phyloP scores from a whole-genome alignment of 2,329 filamentous ascomycete genomes.

The Claviceps lovelessii region DNA sequence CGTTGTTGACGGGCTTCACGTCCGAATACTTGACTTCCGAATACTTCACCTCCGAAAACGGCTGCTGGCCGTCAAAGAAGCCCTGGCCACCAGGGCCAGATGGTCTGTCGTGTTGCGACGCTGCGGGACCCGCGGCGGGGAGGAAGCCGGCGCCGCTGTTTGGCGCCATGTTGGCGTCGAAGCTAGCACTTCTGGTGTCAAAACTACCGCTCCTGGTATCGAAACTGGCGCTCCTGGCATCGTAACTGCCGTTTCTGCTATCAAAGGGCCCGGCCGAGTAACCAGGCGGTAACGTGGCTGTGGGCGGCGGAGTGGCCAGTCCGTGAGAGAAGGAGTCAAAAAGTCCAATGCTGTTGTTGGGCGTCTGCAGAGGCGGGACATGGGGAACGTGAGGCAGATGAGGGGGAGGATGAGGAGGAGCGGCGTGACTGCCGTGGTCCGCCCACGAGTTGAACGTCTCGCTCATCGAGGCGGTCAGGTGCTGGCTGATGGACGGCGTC shows the following conservation, averaged over 20 bases:
- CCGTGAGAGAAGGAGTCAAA: conserved; percentile 38
- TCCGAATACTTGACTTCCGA: conserved; percentile 22
- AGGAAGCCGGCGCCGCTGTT: conserved; percentile 19
- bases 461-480: conserved; percentile 40
- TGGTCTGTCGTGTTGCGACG: conserved; percentile 12
- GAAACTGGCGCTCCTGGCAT: conserved; percentile 12
- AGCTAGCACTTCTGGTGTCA: conserved; percentile 19
- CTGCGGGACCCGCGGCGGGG: conserved; percentile 14
- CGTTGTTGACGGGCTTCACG: conserved; percentile 20
- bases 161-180: conserved; percentile 24
- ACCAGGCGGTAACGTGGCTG: conserved; percentile 33
- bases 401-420: conserved; percentile 1
- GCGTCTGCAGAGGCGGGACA: conserved; percentile 19
- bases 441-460: conserved; percentile 43
- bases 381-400: conserved; percentile 14
- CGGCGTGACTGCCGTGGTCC: conserved; percentile 19
- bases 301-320: conserved; percentile 42
- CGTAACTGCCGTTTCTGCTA: conserved; percentile 23
- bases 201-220: conserved; percentile 4
- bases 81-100: conserved; percentile 13
- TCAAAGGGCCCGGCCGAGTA: conserved; percentile 21
- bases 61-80: conserved; percentile 20
- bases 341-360: conserved; percentile 23
- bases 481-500: conserved; percentile 34
- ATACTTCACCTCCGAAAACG: conserved; percentile 22